phyloP scores from a whole-genome alignment of 2,329 filamentous ascomycete species.

The Epichloe elymi region DNA sequence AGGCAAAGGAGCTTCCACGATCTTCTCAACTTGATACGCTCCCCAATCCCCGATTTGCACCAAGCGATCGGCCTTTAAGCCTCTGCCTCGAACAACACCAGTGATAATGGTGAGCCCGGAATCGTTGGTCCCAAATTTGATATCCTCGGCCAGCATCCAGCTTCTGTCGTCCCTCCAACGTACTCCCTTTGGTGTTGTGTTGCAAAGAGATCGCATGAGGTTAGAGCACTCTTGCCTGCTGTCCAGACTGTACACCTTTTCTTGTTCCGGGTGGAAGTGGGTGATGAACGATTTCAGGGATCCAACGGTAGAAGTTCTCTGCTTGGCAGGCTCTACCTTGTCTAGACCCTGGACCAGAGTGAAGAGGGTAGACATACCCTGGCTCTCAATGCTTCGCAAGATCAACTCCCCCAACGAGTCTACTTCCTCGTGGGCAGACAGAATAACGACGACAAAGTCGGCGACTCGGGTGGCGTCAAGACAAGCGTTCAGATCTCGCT shows the following conservation, averaged over 20 bases:
- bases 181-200: constrained; percentile 84
- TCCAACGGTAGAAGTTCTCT: constrained; percentile 58
- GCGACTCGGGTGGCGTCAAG: constrained; percentile 79
- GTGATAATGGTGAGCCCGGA: constrained; percentile 60
- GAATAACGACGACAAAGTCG: constrained; percentile 78
- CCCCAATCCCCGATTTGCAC: constrained; percentile 92
- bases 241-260: constrained; percentile 82
- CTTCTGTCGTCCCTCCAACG: constrained; percentile 89
- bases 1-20: constrained; percentile 60
- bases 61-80: constrained; percentile 78
- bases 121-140: constrained; percentile 53
- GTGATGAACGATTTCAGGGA: constrained; percentile 88
- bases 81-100: constrained; percentile 73
- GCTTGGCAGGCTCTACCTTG: constrained; percentile 66
- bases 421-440: constrained; percentile 73
- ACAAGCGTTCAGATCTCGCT: constrained; percentile 60
- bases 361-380: constrained; percentile 88
- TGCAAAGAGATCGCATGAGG: constrained; percentile 81
- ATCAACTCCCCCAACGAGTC: constrained; percentile 77
- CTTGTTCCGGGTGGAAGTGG: constrained; percentile 85
- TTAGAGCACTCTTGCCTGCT: constrained; percentile 85
- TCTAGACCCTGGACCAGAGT: constrained; percentile 73
- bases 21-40: constrained; percentile 82
- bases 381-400: constrained; percentile 75
- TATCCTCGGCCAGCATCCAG: constrained; percentile 84